Evolutionary conservation across 352 stramenopile genomes (phyloP), one percentile per base, ranked within the genome.

Genomic region (Pythium phragmitis): DNA sequence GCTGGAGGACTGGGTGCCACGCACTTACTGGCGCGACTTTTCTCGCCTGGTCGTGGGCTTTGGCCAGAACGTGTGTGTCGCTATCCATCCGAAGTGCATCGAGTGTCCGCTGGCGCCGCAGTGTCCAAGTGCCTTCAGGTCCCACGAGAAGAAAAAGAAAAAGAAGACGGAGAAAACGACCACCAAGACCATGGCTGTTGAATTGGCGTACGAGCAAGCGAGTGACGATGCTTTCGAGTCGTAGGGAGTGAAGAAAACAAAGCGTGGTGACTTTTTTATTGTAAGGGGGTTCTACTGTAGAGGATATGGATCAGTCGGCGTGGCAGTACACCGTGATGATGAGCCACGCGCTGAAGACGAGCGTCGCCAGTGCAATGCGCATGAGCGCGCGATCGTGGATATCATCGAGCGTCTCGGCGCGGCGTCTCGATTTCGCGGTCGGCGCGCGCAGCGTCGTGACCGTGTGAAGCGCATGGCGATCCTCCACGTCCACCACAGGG

Each of bases 31-130:
- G 84, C 59, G 70, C 5, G 68, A 70, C 7, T 70, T 93, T 39
- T 93, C 84, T 13, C 77, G 77, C 39, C 65, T 77, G 2, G 77
- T 91, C 43, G 82, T 93, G 37, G 85, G 85, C n/a, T 91, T 93
- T 62, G 82, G 85, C 13, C 85, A 93, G 56, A 77, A 54, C 33
- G 60, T 88, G 8, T 93, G 85, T 61, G 74, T 73, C 0, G 79
- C 85, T 1, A 72, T 76, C 23, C 65, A 75, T 19, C 85, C 85
- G 3, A 80, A 79, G 4, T 93, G 85, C 19, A 75, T 62, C 3
- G 63, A 71, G 5, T 93, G 85, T 64, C 77, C 80, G 5, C 55
- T 93, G 33, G 72, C 73, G 48, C 37, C 65, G 12, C 57, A 65
- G 11, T 93, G 84, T 68, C 84, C 82, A 12, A 90, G 80, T 51